Evolutionary conservation across 2,329 filamentous ascomycete genomes (phyloP).

Genomic region (Xylaria polymorpha): DNA sequence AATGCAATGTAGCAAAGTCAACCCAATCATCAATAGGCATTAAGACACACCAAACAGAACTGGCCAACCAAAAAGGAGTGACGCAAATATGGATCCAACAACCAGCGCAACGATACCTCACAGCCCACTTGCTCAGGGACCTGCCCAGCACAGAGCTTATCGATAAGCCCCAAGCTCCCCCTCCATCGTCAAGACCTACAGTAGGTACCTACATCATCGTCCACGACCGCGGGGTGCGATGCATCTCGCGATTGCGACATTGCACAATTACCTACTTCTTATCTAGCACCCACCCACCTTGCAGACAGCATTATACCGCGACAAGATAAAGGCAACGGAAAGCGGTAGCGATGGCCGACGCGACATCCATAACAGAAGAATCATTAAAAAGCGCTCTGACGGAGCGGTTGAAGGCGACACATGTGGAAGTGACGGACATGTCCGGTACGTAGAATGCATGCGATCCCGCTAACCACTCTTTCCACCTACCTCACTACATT

Average conservation of each 20-base stretch:
- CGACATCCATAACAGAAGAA: slow-evolving; percentile 76
- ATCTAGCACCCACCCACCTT: not conserved
- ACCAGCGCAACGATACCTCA: slow-evolving; percentile 23
- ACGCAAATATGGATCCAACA: slow-evolving; percentile 27
- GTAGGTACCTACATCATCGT: not conserved
- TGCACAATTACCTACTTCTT: slow-evolving; percentile 11
- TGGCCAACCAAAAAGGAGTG: slow-evolving; percentile 18
- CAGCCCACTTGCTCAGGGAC: slow-evolving; percentile 4
- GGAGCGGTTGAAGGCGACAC: slow-evolving; percentile 75
- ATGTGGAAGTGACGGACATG: slow-evolving; percentile 92
- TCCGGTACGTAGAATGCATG: slow-evolving; percentile 72
- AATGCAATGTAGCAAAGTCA: slow-evolving; percentile 14
- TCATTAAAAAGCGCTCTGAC: slow-evolving; percentile 75
- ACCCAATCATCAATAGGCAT: slow-evolving; percentile 10
- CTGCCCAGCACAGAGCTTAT: slow-evolving; percentile 1
- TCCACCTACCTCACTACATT: not conserved
- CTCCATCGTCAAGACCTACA: not conserved
- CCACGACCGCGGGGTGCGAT: slow-evolving; percentile 29
- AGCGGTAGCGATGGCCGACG: slow-evolving; percentile 59
- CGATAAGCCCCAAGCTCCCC: slow-evolving; percentile 30
- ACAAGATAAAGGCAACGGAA: not conserved
- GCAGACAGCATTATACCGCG: not conserved
- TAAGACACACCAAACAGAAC: not conserved
- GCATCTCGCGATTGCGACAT: slow-evolving; percentile 26
- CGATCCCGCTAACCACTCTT: not conserved